phyloP scores from a whole-genome alignment of 2,329 filamentous ascomycete genomes.

The Trichoderma atroviride region DNA sequence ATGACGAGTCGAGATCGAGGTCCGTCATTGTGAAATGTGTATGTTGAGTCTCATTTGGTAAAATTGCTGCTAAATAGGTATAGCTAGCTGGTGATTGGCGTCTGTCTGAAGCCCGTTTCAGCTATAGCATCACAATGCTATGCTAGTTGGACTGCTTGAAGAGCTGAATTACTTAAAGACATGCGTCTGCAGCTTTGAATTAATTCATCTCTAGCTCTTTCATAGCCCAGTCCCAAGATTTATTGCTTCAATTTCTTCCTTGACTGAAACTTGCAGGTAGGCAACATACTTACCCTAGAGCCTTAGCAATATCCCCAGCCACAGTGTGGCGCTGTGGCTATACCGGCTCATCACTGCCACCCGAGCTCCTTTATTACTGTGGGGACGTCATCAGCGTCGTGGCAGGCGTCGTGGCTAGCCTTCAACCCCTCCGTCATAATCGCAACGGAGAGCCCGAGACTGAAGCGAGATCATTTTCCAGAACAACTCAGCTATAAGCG shows the following conservation, averaged over 20 bases:
- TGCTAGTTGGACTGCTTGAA: no score
- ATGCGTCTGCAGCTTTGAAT: not conserved
- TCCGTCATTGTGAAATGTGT: slow-evolving; percentile 51
- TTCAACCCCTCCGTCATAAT: slow-evolving; percentile 36
- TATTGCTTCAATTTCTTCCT: not conserved
- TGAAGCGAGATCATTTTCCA: slow-evolving; percentile 23
- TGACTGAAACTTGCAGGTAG: not conserved
- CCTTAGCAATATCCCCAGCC: not conserved
- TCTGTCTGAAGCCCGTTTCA: slow-evolving; percentile 14
- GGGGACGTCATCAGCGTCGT: slow-evolving; percentile 46
- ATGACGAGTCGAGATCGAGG: slow-evolving; percentile 58
- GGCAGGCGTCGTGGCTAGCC: slow-evolving; percentile 32
- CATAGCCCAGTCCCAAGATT: not conserved
- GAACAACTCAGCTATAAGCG: slow-evolving; percentile 21
- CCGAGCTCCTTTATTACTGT: slow-evolving; percentile 31
- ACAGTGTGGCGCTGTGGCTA: slow-evolving; percentile 12
- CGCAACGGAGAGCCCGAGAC: slow-evolving; percentile 19
- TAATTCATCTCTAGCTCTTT: not conserved
- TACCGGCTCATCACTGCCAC: not conserved
- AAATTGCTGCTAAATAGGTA: not conserved
- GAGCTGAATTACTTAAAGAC: not conserved
- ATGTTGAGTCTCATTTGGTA: not conserved
- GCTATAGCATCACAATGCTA: not conserved
- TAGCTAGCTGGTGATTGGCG: not conserved
- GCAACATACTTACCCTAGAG: slow-evolving; percentile 7